phyloP scores from a whole-genome alignment of 768 basidiomycete genomes.

The Baorangia bicolor region DNA sequence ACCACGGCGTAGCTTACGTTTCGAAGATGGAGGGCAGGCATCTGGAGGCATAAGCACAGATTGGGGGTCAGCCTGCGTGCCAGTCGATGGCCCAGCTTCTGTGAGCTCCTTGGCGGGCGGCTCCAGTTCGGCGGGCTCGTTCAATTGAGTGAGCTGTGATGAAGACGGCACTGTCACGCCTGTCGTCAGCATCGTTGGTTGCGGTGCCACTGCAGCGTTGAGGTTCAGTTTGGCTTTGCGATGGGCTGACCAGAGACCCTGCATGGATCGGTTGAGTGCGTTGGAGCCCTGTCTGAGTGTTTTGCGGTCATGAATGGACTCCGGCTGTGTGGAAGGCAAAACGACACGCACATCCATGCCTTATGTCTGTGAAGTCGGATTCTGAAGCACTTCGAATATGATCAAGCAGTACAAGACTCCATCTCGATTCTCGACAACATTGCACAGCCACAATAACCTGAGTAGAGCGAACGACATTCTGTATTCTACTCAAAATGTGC shows the following conservation, averaged over 20 bases:
- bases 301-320: conserved; percentile 21
- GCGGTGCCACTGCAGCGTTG: conserved; percentile 37
- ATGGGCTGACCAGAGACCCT: conserved; percentile 73
- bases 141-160: conserved; percentile 1
- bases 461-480: too few relatives aligned
- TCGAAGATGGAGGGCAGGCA: conserved; percentile 36
- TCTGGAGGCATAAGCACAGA: conserved; percentile 2
- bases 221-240: conserved; percentile 66
- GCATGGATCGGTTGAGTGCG: conserved; percentile 75
- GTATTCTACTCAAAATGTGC: conserved; percentile 37
- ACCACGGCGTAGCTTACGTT: conserved; percentile 62
- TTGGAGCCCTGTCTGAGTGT: conserved; percentile 68
- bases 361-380: not conserved
- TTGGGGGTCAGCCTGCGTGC: not conserved
- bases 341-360: conserved; percentile 20
- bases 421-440: not conserved
- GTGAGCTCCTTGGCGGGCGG: conserved; percentile 16
- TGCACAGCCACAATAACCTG: not conserved
- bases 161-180: conserved; percentile 1
- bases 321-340: not conserved
- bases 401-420: not conserved
- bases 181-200: conserved; percentile 3
- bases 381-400: too few relatives aligned
- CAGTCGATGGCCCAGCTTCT: conserved; percentile 13
- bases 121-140: conserved; percentile 27